Conservation (phyloP, 306 rosid species). For the Oemleria cerasiformis region DNA sequence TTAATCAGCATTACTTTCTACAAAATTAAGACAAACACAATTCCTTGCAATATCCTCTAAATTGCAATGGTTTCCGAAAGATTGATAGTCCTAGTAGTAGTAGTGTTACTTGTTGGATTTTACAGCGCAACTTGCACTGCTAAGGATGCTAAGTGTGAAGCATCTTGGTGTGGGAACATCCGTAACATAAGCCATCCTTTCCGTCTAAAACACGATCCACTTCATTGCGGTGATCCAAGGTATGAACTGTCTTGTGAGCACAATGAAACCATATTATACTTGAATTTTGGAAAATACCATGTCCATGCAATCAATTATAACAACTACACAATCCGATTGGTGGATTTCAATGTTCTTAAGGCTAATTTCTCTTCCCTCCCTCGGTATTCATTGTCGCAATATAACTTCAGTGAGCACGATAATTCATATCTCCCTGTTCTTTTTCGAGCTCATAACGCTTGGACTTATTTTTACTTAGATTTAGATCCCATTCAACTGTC, state of each 20-base stretch:
- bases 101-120: too few species aligned
- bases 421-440: not conserved
- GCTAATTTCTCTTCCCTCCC: conserved; percentile 2
- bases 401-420: not conserved
- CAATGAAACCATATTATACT: not conserved
- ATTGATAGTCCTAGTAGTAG: too few species aligned
- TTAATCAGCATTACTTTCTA: too few species aligned
- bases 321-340: conserved; percentile 28
- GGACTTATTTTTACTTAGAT: accelerated
- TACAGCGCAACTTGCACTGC: not conserved
- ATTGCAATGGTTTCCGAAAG: too few species aligned
- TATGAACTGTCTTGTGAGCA: not conserved
- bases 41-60: too few species aligned
- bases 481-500: not conserved
- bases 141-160: not conserved
- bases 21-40: too few species aligned
- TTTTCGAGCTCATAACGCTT: accelerated
- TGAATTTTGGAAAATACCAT: not conserved
- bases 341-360: not conserved
- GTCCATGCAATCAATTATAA: conserved; percentile 3
- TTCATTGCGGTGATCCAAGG: not conserved
- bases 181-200: not conserved
- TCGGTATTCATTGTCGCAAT: not conserved
- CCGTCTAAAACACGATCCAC: not conserved
- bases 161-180: not conserved